phyloP scores from a whole-genome alignment of 495 filamentous ascomycete species.

The Articulospora tetracladia region DNA sequence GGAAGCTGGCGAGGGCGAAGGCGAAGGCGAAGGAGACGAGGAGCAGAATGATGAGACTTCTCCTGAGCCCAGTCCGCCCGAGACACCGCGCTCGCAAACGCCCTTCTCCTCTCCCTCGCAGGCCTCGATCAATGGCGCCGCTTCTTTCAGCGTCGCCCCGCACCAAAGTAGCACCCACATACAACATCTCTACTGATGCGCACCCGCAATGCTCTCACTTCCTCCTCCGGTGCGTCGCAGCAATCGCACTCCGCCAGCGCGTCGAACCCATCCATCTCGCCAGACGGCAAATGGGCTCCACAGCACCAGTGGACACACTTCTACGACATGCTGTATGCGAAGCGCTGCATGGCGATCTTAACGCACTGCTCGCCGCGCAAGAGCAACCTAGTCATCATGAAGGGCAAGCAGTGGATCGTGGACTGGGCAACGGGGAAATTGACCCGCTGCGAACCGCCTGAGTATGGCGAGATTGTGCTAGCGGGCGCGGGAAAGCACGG shows the following conservation, averaged over 20 bases:
- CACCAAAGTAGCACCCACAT: background rate
- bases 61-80: background rate
- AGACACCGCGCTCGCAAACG: background rate
- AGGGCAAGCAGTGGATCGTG: conserved; percentile 42
- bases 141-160: background rate
- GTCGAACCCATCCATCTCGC: conserved; percentile 13
- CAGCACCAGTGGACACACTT: conserved; percentile 39
- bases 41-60: background rate
- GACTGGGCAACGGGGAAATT: conserved; percentile 44
- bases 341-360: conserved; percentile 48
- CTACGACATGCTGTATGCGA: conserved; percentile 50
- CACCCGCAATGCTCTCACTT: conserved; percentile 12
- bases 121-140: background rate
- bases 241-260: conserved; percentile 5
- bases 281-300: conserved; percentile 47
- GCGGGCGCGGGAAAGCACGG: background rate
- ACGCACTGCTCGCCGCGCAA: conserved; percentile 40
- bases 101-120: background rate
- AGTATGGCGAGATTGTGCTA: conserved; percentile 17
- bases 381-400: conserved; percentile 39
- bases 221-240: conserved; percentile 4
- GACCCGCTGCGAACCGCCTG: conserved; percentile 36
- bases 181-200: background rate
- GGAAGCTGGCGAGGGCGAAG: background rate
- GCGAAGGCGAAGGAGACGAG: background rate